phyloP scores from a whole-genome alignment of 495 filamentous ascomycete species.

The Niebla homalea region DNA sequence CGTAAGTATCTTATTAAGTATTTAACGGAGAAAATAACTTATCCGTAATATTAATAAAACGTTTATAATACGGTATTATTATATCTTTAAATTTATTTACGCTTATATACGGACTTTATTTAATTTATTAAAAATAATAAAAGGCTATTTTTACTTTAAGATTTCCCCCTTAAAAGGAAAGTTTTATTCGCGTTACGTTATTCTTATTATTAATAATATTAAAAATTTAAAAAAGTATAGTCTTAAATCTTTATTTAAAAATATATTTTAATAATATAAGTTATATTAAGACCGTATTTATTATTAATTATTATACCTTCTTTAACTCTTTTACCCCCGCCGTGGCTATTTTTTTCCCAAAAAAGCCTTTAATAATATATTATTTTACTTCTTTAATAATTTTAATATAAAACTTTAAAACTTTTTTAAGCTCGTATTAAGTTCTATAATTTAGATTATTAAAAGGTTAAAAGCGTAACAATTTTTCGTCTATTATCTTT shows the following conservation, averaged over 20 bases:
- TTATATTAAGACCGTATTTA: background rate
- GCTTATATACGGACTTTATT: constrained; percentile 1
- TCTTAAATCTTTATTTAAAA: too few relatives aligned
- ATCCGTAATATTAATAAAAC: too few relatives aligned
- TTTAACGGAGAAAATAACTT: too few relatives aligned
- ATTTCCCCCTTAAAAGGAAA: constrained; percentile 2
- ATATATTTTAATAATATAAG: constrained; percentile 2
- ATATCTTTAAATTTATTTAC: constrained; percentile 8
- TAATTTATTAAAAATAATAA: background rate
- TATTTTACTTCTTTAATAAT: background rate
- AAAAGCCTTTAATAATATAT: background rate
- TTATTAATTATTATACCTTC: background rate
- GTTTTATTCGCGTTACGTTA: background rate
- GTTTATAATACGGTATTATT: constrained; percentile 3
- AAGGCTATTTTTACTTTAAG: constrained; percentile 7
- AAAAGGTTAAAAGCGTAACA: background rate
- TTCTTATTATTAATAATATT: constrained; percentile 7
- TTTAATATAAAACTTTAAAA: background rate
- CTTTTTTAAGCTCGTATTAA: background rate
- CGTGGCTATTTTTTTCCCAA: background rate
- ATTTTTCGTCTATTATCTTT: background rate
- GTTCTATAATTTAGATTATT: background rate
- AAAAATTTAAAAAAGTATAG: background rate
- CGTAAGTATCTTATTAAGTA: too few relatives aligned
- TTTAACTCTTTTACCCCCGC: background rate